Evolutionary conservation across 2,329 filamentous ascomycete species (phyloP).

Genomic region (Parastagonospora nodorum): DNA sequence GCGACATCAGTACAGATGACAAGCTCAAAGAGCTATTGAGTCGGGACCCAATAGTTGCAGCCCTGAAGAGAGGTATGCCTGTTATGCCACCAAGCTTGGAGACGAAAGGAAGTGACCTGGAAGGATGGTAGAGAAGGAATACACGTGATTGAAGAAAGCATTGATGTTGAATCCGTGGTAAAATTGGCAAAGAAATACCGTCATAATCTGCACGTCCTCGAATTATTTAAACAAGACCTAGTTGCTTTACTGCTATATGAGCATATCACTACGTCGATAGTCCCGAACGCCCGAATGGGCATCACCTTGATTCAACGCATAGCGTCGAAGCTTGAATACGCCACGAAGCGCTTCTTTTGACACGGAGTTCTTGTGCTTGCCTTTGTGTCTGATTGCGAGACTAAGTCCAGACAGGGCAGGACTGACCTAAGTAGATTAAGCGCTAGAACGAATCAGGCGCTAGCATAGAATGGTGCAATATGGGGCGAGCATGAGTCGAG

Average conservation of each 20-base stretch:
- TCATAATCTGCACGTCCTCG: too few relatives aligned
- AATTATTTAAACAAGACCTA: too few relatives aligned
- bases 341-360: conserved; percentile 4
- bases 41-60: conserved; percentile 33
- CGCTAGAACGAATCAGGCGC: conserved; percentile 9
- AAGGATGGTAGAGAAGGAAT: conserved; percentile 28
- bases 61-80: conserved; percentile 39
- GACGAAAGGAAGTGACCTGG: conserved; percentile 29
- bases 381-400: neutral
- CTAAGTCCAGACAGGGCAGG: conserved; percentile 13
- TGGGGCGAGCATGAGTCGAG: conserved; percentile 8
- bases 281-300: too few relatives aligned
- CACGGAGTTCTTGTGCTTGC: conserved; percentile 6
- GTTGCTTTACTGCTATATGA: too few relatives aligned
- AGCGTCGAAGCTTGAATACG: too few relatives aligned
- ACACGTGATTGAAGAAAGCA: too few relatives aligned
- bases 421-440: conserved; percentile 9
- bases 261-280: too few relatives aligned
- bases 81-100: conserved; percentile 35
- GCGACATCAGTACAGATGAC: conserved; percentile 30
- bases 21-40: conserved; percentile 28
- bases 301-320: too few relatives aligned
- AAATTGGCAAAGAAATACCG: too few relatives aligned
- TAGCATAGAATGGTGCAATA: conserved; percentile 15
- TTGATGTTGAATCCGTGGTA: too few relatives aligned